These are phyloP conservation scores for Cercospora sojina DNA, from an alignment of 2,329 filamentous ascomycete species.

Conservation along the genomic window DNA sequence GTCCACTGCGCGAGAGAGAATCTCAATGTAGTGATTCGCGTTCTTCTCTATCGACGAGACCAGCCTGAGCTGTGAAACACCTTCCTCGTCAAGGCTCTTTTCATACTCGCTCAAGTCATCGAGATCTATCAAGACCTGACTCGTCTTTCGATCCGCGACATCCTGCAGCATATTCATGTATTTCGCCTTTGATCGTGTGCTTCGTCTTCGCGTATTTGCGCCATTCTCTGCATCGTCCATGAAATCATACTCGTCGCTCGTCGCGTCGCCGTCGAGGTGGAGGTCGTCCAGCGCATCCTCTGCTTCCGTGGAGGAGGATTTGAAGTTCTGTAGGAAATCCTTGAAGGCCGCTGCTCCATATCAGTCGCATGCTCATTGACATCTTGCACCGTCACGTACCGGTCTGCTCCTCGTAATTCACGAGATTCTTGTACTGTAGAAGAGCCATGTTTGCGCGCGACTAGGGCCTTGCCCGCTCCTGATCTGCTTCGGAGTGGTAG, in stretches of 20 bases:
- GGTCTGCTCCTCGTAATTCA: slow-evolving; percentile 86
- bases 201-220: slow-evolving; percentile 37
- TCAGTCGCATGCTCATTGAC: slow-evolving; percentile 33
- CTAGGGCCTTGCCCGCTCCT: not conserved
- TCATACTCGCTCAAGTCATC: slow-evolving; percentile 89
- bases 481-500: not conserved
- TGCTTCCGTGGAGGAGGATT: slow-evolving; percentile 70
- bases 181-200: slow-evolving; percentile 64
- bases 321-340: slow-evolving; percentile 84
- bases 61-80: slow-evolving; percentile 59
- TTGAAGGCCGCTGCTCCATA: slow-evolving; percentile 69
- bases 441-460: slow-evolving; percentile 70
- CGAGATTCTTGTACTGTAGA: slow-evolving; percentile 71
- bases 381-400: slow-evolving; percentile 48
- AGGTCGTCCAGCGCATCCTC: slow-evolving; percentile 80
- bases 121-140: slow-evolving; percentile 81
- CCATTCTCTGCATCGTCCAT: slow-evolving; percentile 69
- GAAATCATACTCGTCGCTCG: slow-evolving; percentile 88
- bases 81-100: slow-evolving; percentile 60
- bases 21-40: slow-evolving; percentile 91
- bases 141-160: slow-evolving; percentile 73
- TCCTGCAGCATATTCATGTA: slow-evolving; percentile 87
- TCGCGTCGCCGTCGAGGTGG: slow-evolving; percentile 80
- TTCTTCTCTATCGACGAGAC: slow-evolving; percentile 86
- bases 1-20: slow-evolving; percentile 85